Evolutionary conservation across 768 basidiomycete species (phyloP), one percentile per base, ranked within the genome.

Genomic region (Inosperma sp.): DNA sequence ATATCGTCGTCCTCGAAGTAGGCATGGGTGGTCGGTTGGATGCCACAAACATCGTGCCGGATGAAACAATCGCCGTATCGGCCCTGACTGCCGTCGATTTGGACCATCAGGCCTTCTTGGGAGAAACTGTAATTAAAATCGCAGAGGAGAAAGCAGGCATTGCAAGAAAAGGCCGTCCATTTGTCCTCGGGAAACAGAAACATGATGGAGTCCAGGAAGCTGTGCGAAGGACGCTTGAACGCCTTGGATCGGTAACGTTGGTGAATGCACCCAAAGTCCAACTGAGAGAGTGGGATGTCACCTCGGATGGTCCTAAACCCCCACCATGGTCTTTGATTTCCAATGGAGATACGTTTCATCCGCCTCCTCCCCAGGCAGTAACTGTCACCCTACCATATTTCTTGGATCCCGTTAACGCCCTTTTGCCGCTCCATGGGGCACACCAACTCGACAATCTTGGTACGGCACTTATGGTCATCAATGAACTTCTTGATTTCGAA

Each of bases 1-100:
- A 96, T 58, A 60, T 61, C 3, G 62, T 97, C 27, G 81, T 98
- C 8, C 67, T 96, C 36, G 95, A 99, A 69, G 94, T 93, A 8
- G 95, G 96, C 0, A 85, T 99, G 86, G 96, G 96, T 0, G 96
- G 96, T 4, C 75, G 81, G 3, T 68, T 86, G 43, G 96, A 98
- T 64, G 95, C 96, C 16, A 99, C 96, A 3, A 99, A 99, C 63
- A 77, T 88, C 48, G 80, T 98, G 16, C 79, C 88, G 2, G 79
- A 85, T 37, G 72, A 77, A 1, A 71, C 71, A 44, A 78, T 94
- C 34, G 66, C 92, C 26, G 81, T 84, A 2, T 90, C 88, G n/a
- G 87, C 82, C 26, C 72, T 98, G 22, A 91, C 93, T 0, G 69
- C 84, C 3, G 88, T 98, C 17, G 94, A 93, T 65, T 71, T 98